phyloP scores from a whole-genome alignment of 2,329 filamentous ascomycete genomes.

The Epichloe elymi region DNA sequence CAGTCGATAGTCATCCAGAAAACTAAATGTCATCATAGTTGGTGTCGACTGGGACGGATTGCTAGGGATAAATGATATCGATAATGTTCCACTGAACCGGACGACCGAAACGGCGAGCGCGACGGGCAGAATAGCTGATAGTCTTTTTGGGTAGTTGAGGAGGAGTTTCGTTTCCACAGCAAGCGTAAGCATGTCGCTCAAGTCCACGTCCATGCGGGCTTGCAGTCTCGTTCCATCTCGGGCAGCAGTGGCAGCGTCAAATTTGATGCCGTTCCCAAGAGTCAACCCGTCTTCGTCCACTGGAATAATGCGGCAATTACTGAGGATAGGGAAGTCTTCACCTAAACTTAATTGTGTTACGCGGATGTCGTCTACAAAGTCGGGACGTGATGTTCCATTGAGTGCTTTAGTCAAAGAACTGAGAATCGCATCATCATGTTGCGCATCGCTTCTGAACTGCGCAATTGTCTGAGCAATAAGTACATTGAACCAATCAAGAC shows the following conservation, averaged over 20 bases:
- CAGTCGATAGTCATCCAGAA: slow-evolving; percentile 75
- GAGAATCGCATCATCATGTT: slow-evolving; percentile 82
- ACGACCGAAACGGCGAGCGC: slow-evolving; percentile 85
- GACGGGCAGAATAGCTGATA: slow-evolving; percentile 81
- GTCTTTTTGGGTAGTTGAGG: slow-evolving; percentile 85
- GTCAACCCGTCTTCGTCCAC: slow-evolving; percentile 66
- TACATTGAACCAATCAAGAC: slow-evolving; percentile 97
- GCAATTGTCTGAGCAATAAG: slow-evolving; percentile 92
- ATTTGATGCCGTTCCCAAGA: slow-evolving; percentile 36
- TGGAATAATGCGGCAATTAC: slow-evolving; percentile 91
- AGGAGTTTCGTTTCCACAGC: slow-evolving; percentile 89
- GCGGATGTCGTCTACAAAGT: slow-evolving; percentile 85
- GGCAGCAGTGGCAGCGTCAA: slow-evolving; percentile 37
- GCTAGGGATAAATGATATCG: slow-evolving; percentile 80
- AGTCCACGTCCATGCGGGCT: slow-evolving; percentile 90
- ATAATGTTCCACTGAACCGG: slow-evolving; percentile 86
- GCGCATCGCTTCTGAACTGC: slow-evolving; percentile 83
- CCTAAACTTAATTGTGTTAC: slow-evolving; percentile 89
- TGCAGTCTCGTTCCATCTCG: slow-evolving; percentile 66
- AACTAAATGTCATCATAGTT: slow-evolving; percentile 89
- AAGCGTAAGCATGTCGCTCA: slow-evolving; percentile 90
- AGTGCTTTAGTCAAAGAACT: slow-evolving; percentile 71
- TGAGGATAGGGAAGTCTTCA: slow-evolving; percentile 97
- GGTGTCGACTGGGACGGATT: slow-evolving; percentile 55
- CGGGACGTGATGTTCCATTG: slow-evolving; percentile 75